A percentile compares a stretch with the other conserved stretches of the same genome.
These are phyloP conservation scores for Sarocladiaceae sp. DNA, from an alignment of 2,329 filamentous ascomycete species.

Conservation along the genomic window DNA sequence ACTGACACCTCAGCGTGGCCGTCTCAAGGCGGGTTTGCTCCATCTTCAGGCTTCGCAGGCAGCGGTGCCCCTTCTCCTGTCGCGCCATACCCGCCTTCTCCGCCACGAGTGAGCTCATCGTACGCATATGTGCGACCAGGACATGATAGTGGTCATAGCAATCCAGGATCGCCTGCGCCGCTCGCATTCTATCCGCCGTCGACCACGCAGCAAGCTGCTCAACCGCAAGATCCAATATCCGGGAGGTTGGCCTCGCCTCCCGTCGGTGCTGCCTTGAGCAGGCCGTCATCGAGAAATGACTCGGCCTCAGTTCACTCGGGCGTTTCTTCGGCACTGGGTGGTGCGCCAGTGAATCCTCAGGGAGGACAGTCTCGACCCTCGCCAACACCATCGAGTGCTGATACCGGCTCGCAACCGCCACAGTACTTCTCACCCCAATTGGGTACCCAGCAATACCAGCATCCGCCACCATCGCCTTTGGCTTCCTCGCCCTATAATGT, in stretches of 20 bases:
- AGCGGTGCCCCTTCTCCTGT: not conserved
- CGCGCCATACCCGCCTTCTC: not conserved
- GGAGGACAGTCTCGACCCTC: not conserved
- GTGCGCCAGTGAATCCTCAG: not conserved
- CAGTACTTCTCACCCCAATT: not conserved
- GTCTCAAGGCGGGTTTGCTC: not conserved
- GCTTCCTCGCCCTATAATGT: not conserved
- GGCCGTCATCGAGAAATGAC: conserved; percentile 2
- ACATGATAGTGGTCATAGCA: not conserved
- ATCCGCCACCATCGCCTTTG: not conserved
- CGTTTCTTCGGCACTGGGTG: not conserved
- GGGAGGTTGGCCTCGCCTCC: conserved; percentile 2
- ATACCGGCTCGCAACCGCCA: not conserved
- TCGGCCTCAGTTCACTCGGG: conserved; percentile 1
- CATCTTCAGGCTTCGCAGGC: not conserved
- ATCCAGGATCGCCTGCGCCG: not conserved
- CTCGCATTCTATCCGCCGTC: conserved; percentile 3
- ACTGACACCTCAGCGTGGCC: not conserved
- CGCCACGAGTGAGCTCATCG: not conserved
- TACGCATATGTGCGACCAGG: not conserved
- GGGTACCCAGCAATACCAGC: not conserved
- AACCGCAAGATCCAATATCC: not conserved
- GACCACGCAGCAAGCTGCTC: not conserved
- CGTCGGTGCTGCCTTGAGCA: not conserved
- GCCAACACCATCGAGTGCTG: not conserved